Percentiles rank a stretch among this genome's conserved stretches.
Evolutionary conservation across 2,329 filamentous ascomycete genomes (phyloP).

Genomic region (Phialophora expanda): DNA sequence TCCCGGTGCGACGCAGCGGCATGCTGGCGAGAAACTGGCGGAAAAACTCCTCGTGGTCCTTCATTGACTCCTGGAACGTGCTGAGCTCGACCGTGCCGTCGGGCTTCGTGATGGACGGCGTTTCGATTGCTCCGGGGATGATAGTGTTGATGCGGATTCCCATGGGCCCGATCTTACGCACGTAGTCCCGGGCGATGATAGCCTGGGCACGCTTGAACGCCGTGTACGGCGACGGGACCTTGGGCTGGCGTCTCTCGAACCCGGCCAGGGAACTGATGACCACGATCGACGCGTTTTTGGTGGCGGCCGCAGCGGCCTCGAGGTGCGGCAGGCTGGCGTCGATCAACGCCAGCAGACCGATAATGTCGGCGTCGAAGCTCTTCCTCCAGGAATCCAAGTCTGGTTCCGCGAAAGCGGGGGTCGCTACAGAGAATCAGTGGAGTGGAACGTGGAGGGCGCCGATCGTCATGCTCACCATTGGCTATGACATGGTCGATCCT

Average conservation of each 20-base stretch:
- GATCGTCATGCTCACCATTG: too few relatives aligned
- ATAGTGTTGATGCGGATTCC: conserved; percentile 4
- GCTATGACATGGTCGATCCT: too few relatives aligned
- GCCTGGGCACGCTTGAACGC: conserved; percentile 5
- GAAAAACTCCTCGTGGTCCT: too few relatives aligned
- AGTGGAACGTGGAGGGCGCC: too few relatives aligned
- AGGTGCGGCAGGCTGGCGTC: background rate
- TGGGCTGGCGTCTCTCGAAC: background rate
- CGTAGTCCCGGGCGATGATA: background rate
- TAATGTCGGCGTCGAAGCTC: background rate
- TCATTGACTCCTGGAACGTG: background rate
- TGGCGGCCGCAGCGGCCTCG: background rate
- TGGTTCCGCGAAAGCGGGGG: too few relatives aligned
- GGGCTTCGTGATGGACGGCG: conserved; percentile 5
- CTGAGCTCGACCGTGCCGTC: conserved; percentile 6
- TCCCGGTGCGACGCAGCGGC: too few relatives aligned
- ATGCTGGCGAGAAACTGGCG: too few relatives aligned
- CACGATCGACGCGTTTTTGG: conserved; percentile 6
- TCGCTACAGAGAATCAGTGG: too few relatives aligned
- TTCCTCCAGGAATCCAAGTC: background rate
- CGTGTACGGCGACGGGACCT: background rate
- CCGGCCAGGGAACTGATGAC: conserved; percentile 6
- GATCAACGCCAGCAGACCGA: conserved; percentile 4
- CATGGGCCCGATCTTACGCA: background rate
- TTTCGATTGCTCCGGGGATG: background rate